phyloP scores from a whole-genome alignment of 2,329 filamentous ascomycete species.

The Colletotrichum viniferum region DNA sequence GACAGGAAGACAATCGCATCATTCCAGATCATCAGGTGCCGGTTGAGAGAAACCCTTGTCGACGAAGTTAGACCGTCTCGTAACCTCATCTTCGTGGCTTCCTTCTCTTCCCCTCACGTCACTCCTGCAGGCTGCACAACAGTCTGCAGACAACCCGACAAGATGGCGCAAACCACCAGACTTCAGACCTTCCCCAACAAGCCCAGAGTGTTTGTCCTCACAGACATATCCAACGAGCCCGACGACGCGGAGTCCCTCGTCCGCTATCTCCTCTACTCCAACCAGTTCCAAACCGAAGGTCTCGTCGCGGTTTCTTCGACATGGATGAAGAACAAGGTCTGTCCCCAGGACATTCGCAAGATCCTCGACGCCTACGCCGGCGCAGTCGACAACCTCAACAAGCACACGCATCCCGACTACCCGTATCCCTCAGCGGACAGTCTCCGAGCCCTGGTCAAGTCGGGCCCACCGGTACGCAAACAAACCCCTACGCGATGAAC shows the following conservation, averaged over 20 bases:
- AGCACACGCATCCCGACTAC: conserved; percentile 48
- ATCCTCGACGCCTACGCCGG: conserved; percentile 48
- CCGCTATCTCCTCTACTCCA: conserved; percentile 48
- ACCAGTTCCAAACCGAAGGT: conserved; percentile 49
- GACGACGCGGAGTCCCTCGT: conserved; percentile 49
- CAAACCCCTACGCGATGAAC: not conserved
- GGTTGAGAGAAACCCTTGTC: not conserved
- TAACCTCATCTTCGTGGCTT: not conserved
- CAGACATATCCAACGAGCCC: conserved; percentile 51
- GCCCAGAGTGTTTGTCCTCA: conserved; percentile 43
- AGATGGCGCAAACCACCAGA: not conserved
- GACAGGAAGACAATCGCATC: not conserved
- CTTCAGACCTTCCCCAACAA: conserved; percentile 24
- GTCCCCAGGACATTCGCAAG: conserved; percentile 45
- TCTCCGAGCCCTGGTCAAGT: conserved; percentile 37
- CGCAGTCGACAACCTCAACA: conserved; percentile 52
- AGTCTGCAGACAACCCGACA: not conserved
- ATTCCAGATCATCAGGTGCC: not conserved
- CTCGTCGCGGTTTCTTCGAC: conserved; percentile 49
- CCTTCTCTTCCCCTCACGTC: not conserved
- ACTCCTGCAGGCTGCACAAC: not conserved
- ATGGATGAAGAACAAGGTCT: conserved; percentile 46
- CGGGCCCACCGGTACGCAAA: conserved; percentile 35
- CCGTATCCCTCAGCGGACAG: conserved; percentile 44
- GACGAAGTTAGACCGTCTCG: not conserved